These are phyloP conservation scores for Verbena officinalis DNA, from an alignment of 257 asterid genomes.

Conservation along the genomic window DNA sequence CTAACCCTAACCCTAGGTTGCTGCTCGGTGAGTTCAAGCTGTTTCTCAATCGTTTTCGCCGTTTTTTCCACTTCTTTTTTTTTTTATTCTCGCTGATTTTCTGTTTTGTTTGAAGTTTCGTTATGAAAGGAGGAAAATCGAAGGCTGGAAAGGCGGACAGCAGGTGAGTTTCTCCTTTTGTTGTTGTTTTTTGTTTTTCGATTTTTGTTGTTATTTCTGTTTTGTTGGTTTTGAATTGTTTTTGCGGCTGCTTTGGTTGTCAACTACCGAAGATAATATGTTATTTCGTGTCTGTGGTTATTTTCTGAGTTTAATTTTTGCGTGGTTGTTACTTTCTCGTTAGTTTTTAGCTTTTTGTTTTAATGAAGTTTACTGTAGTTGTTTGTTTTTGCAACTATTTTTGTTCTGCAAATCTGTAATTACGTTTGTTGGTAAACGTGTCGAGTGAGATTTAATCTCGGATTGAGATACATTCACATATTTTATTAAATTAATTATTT, in stretches of 20 bases:
- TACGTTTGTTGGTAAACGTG: neutral
- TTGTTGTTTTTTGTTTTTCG: neutral
- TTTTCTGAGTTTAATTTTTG: neutral
- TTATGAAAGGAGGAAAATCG: conserved; percentile 68
- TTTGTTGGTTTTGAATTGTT: neutral
- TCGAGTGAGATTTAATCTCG: conserved; percentile 1
- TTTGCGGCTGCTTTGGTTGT: neutral
- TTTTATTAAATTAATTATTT: neutral
- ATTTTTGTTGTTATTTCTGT: neutral
- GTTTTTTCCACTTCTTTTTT: neutral
- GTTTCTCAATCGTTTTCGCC: neutral
- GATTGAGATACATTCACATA: conserved; percentile 10
- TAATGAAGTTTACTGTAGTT: neutral
- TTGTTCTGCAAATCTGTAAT: no score
- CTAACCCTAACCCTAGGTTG: conserved; percentile 35
- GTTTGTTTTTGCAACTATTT: neutral
- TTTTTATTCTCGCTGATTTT: neutral
- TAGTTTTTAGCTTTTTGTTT: neutral
- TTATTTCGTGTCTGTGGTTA: neutral
- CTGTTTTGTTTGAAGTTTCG: conserved; percentile 25
- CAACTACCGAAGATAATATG: neutral
- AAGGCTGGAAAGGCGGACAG: conserved; percentile 57
- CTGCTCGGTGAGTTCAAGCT: conserved; percentile 26
- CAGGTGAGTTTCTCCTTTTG: conserved; percentile 37
- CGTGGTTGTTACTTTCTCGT: neutral